Base-by-base conservation (phyloP, 768 basidiomycete species). In the Naganishia onofrii region DNA sequence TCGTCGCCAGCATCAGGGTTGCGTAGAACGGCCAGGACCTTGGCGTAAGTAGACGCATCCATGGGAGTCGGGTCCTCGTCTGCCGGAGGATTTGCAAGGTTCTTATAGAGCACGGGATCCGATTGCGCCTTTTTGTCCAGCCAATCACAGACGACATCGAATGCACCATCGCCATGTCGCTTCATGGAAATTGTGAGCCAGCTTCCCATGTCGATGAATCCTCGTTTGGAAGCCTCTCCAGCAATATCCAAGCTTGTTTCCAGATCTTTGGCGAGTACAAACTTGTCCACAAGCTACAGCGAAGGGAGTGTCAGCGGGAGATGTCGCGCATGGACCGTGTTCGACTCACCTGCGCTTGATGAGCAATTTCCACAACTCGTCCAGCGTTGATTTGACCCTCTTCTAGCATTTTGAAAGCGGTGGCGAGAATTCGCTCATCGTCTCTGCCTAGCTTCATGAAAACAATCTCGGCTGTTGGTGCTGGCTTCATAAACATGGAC, bases 381-480 rank as follows among this genome's bases (percentile, higher is more conserved):
- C 92, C 93, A 67, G 98, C 92, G 78, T 98, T 96, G 67, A 93
- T 85, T 48, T 92, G 91, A 72, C 88, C 92, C 76, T 94, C 92
- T 57, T 89, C 86, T 81, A 98, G 96, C 78, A 93, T 94, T 72
- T 93, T 91, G 34, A 89, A 87, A 81, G 98, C 90, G 8, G 92
- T 92, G 68, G 88, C 86, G 5, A 92, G 89, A 63, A 98, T 86
- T 79, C 93, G 91, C 0, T 88, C 83, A 0, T 90, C 91, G 76
- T 93, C 89, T 76, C 94, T 91, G 90, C 92, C 94, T 67, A 99
- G 88, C 57, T 93, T 87, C 88, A 95, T 93, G 83, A 98, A 97
- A 68, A 97, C 93, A 12, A 99, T 86, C 74, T 96, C 92, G 76
- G 96, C 93, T 74, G 93, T 93, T 9, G 93, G 93, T 76, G 94